These are phyloP conservation scores for Russula sp. DNA, from an alignment of 768 basidiomycete species.

Conservation along the genomic window DNA sequence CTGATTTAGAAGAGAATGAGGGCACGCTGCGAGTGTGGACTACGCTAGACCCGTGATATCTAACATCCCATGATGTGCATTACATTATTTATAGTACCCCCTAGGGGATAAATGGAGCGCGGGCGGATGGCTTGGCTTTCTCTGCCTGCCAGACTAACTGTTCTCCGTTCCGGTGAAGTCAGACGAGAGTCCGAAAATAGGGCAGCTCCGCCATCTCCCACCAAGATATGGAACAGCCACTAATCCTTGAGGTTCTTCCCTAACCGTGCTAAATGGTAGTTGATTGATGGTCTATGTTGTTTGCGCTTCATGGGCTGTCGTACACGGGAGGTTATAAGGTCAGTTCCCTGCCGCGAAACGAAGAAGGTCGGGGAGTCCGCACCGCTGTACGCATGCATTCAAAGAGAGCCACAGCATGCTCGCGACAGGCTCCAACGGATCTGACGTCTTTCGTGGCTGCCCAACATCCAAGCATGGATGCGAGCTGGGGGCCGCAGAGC, in stretches of 20 bases:
- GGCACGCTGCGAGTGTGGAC: constrained; percentile 24
- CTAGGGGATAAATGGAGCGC: neutral
- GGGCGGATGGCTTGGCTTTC: neutral
- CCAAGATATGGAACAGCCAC: neutral
- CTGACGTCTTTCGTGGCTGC: constrained; percentile 63
- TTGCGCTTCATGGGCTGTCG: constrained; percentile 62
- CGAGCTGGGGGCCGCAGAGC: constrained; percentile 58
- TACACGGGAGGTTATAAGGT: neutral
- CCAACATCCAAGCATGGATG: constrained; percentile 83
- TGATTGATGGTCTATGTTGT: constrained; percentile 70
- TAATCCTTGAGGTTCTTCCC: constrained; percentile 56
- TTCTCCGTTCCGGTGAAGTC: neutral
- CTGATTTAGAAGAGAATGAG: constrained; percentile 22
- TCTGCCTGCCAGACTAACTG: too few relatives aligned
- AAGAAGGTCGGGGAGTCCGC: constrained; percentile 30
- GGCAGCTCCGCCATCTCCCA: neutral
- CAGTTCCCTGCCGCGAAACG: constrained; percentile 1
- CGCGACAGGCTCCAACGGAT: constrained; percentile 49
- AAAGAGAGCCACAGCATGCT: constrained; percentile 55
- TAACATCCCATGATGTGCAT: neutral
- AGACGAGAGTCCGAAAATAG: neutral
- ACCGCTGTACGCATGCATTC: constrained; percentile 86
- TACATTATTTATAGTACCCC: neutral
- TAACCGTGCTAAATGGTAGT: constrained; percentile 82
- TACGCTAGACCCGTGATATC: constrained; percentile 17